Evolutionary conservation across 2,329 filamentous ascomycete species (phyloP), one percentile per base, ranked within the genome.

Genomic region (Ceratocystis albifundus): DNA sequence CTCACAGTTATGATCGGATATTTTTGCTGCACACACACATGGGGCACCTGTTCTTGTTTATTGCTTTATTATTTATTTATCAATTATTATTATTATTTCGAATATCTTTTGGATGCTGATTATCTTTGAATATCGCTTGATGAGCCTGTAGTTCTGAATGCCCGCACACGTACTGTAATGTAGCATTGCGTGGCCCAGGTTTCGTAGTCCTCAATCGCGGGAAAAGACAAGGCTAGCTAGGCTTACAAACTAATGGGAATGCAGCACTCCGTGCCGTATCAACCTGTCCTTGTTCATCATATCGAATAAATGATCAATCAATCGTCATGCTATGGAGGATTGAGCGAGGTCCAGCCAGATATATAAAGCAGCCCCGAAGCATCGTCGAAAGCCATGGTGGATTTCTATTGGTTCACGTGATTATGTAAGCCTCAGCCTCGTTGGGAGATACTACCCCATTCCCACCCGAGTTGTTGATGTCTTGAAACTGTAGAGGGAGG

Each of bases 1-100:
- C 20, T 64, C 8, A 36, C 28, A 59, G 28, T 32, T 59, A 59
- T 57, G 53, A 32, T 30, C 8, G 25, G 55, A 53, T 64, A 48
- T 36, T 46, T 36, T 46, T 59, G 17, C 25, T 59, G 28, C 55
- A 59, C 55, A 36, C 55, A 30, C 53, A 30, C 32, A 41, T 45
- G 61, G 45, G 28, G 45, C 46, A 48, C 46, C 45, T 46, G 45
- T 53, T 64, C 30, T 36, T 59, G 28, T 59, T 32, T 30, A 30
- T 59, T 36, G 15, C 7, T 36, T 20, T 10, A n/a, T 59, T 36
- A n/a, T 32, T 22, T 25, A 53, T 22, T 25, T 53, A 53, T 20
- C 25, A 25, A 55, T 53, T 53, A n/a, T 25, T 53, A n/a, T 25
- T 53, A n/a, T 59, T 36, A 36, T 25, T 59, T 36, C 12, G 45